Evolutionary conservation across 1,139 yeast genomes (phyloP).

Genomic region (Taphrina deformans): DNA sequence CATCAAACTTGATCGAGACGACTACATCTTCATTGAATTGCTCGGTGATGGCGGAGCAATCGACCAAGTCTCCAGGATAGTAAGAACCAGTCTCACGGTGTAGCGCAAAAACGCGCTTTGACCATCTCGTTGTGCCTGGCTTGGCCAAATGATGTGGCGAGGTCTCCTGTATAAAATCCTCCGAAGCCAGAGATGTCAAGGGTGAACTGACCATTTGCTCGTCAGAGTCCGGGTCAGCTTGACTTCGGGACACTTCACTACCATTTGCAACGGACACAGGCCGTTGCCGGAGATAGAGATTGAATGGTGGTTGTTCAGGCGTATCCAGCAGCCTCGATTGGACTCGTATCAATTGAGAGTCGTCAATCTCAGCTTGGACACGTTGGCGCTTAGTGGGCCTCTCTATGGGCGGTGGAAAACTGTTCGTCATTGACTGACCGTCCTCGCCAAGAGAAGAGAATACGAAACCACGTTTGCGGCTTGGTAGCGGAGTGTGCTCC

Average conservation of each 20-base stretch:
- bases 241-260: slow-evolving; percentile 5
- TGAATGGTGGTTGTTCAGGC: background rate
- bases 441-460: slow-evolving; percentile 6
- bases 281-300: background rate
- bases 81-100: slow-evolving; percentile 13
- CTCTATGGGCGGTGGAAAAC: background rate
- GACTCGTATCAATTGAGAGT: background rate
- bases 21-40: background rate
- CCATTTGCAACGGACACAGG: slow-evolving; percentile 4
- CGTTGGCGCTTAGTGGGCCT: background rate
- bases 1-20: slow-evolving; percentile 18
- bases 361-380: background rate
- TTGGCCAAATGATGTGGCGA: background rate
- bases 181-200: slow-evolving; percentile 20
- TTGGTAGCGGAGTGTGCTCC: background rate
- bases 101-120: slow-evolving; percentile 18
- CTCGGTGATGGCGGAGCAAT: background rate
- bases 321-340: background rate
- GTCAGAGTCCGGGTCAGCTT: slow-evolving; percentile 2
- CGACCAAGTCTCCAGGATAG: slow-evolving; percentile 21
- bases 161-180: slow-evolving; percentile 11
- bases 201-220: slow-evolving; percentile 6
- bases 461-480: slow-evolving; percentile 1
- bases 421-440: background rate
- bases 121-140: slow-evolving; percentile 9